These are phyloP conservation scores for Pyrenula massariospora DNA, from an alignment of 495 filamentous ascomycete genomes.

Conservation along the genomic window DNA sequence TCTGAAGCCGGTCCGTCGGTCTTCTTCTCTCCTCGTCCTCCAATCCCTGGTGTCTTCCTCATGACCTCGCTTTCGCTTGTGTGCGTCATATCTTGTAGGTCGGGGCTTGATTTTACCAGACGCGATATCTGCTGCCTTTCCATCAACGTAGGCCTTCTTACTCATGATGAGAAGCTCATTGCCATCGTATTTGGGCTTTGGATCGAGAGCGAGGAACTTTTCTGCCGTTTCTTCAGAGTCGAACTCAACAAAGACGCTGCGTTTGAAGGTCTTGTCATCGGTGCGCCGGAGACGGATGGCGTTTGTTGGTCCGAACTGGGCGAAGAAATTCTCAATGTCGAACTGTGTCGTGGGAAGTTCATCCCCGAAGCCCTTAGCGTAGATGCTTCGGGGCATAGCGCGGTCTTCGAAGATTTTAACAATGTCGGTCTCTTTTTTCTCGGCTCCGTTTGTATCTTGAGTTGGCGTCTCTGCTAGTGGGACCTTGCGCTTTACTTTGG, in stretches of 20 bases:
- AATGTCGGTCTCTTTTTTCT: slow-evolving; percentile 25
- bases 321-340: slow-evolving; percentile 87
- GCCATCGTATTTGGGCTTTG: slow-evolving; percentile 73
- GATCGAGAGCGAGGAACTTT: slow-evolving; percentile 63
- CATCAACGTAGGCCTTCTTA: slow-evolving; percentile 77
- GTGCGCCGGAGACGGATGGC: slow-evolving; percentile 79
- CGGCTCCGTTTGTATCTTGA: slow-evolving; percentile 19
- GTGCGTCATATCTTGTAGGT: slow-evolving; percentile 20
- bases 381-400: slow-evolving; percentile 50
- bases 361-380: slow-evolving; percentile 82
- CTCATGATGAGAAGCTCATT: slow-evolving; percentile 61
- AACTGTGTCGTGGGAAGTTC: slow-evolving; percentile 71
- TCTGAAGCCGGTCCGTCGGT: slow-evolving; percentile 51
- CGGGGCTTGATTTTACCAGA: slow-evolving; percentile 52
- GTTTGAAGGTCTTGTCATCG: slow-evolving; percentile 66
- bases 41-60: slow-evolving; percentile 47
- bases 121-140: slow-evolving; percentile 65
- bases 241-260: slow-evolving; percentile 92
- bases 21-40: slow-evolving; percentile 54
- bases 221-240: slow-evolving; percentile 58
- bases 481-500: slow-evolving; percentile 62
- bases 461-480: slow-evolving; percentile 41
- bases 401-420: slow-evolving; percentile 45
- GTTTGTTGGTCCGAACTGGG: slow-evolving; percentile 64
- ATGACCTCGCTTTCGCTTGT: slow-evolving; percentile 13